Percentiles rank a stretch among this genome's conserved stretches.
phyloP scores from a whole-genome alignment of 306 rosid genomes.

The Ceratonia siliqua region DNA sequence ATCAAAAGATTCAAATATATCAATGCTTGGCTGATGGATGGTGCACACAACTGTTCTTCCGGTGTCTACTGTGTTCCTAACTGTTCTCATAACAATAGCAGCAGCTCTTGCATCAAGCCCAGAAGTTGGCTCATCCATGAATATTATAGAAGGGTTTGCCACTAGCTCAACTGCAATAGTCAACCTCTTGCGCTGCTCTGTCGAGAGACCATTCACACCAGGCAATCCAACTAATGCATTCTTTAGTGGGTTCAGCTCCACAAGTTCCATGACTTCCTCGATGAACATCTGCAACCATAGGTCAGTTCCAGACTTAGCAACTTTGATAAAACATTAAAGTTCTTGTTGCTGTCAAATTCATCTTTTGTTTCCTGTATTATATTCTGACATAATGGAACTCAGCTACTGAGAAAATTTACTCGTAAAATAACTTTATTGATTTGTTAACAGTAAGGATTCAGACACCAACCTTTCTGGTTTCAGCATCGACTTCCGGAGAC shows the following conservation, averaged over 20 bases:
- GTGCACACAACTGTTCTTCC: slow-evolving; percentile 77
- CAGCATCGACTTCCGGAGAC: slow-evolving; percentile 48
- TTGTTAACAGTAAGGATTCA: neutral
- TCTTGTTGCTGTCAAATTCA: neutral
- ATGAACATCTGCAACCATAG: slow-evolving; percentile 53
- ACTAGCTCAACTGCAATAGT: slow-evolving; percentile 70
- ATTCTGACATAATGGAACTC: neutral
- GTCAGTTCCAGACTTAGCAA: neutral
- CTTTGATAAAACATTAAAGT: neutral
- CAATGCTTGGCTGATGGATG: slow-evolving; percentile 74
- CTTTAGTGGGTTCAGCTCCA: slow-evolving; percentile 55
- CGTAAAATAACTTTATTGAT: neutral
- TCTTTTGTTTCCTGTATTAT: neutral
- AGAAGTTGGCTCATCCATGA: slow-evolving; percentile 80
- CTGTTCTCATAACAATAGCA: slow-evolving; percentile 67
- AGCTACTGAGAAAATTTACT: neutral
- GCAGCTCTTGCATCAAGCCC: slow-evolving; percentile 74
- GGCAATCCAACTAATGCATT: slow-evolving; percentile 63
- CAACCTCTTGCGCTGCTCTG: slow-evolving; percentile 65
- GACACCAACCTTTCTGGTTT: slow-evolving; percentile 55
- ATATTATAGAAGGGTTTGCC: slow-evolving; percentile 67
- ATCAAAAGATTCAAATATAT: slow-evolving; percentile 66
- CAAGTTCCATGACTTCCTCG: slow-evolving; percentile 69
- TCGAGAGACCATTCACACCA: slow-evolving; percentile 60
- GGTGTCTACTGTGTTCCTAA: slow-evolving; percentile 67